A percentile compares a stretch with the other conserved stretches of the same genome.
Conservation (phyloP, 2,329 filamentous ascomycete genomes). For the Colletotrichum sp. region DNA sequence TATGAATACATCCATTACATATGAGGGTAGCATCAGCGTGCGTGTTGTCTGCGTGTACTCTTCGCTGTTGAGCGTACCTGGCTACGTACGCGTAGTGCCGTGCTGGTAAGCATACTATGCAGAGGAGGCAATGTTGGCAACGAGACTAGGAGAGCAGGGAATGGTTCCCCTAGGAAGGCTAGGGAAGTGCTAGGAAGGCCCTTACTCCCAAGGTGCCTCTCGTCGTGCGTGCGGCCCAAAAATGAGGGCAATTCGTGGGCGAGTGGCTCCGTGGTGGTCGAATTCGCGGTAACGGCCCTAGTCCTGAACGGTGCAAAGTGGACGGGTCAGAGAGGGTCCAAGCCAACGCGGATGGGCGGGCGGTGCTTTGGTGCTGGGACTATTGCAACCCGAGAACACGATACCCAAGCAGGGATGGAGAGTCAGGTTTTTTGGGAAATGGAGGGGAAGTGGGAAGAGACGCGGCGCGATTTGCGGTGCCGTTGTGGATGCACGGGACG, state of each 20-base stretch:
- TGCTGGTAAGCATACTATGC: background rate
- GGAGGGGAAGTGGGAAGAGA: background rate
- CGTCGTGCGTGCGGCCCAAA: background rate
- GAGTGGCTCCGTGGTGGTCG: background rate
- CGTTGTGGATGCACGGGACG: slow-evolving; percentile 17
- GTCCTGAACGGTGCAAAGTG: background rate
- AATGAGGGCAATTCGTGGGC: background rate
- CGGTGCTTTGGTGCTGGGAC: background rate
- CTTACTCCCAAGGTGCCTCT: background rate
- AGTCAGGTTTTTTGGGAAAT: background rate
- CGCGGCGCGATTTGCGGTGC: slow-evolving; percentile 1
- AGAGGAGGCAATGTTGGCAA: background rate
- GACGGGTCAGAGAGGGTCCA: background rate
- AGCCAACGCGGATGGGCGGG: slow-evolving; percentile 1
- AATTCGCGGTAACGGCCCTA: background rate
- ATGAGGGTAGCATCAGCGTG: background rate
- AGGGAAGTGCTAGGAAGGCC: background rate
- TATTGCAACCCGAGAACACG: background rate
- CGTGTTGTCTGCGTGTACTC: background rate
- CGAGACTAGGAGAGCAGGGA: background rate
- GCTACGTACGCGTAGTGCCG: background rate
- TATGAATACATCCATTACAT: background rate
- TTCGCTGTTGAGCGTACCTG: background rate
- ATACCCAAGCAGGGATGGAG: slow-evolving; percentile 11
- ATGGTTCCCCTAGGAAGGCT: background rate